Evolutionary conservation across 805 yeast genomes (phyloP), one percentile per base, ranked within the genome.

Genomic region (Yarrowia sp.): DNA sequence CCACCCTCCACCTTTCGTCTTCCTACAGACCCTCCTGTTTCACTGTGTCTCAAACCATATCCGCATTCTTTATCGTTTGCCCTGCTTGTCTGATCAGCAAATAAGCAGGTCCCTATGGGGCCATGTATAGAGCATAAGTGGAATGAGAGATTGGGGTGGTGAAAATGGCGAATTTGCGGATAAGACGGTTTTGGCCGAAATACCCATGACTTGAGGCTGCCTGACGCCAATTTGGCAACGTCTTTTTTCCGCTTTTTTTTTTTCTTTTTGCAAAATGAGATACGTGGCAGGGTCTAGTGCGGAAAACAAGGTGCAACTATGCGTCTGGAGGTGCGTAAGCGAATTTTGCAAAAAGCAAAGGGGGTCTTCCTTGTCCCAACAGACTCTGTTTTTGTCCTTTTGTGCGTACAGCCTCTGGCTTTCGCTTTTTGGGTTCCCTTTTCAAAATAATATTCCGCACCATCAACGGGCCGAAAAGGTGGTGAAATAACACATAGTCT

Each of bases 11-110:
- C n/a, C n/a, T n/a, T n/a, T n/a, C n/a, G n/a, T n/a, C n/a, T n/a
- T n/a, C n/a, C n/a, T n/a, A n/a, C n/a, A n/a, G n/a, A n/a, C n/a
- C n/a, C n/a, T n/a, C n/a, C n/a, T n/a, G n/a, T n/a, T n/a, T n/a
- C n/a, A n/a, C n/a, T n/a, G n/a, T 49, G 52, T 46, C 52, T 30
- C 36, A 46, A 46, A 46, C 52, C 52, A 16, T 24, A n/a, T 11
- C 28, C 58, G 32, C 41, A 22, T 33, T 33, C 41, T 51, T 51
- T 51, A 51, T 49, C 58, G 58, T 51, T 51, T 51, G 58, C 58
- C 58, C 58, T 51, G 58, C 58, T 51, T 51, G 58, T 35, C 58
- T 51, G 58, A 51, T 51, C 58, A 51, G 58, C 58, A 51, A 49
- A 49, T 33, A 51, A 51, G 58, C 58, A 51, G 58, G 58, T 51